Conservation (phyloP, 176 grass and related monocot species). For the Lolium rigidum region DNA sequence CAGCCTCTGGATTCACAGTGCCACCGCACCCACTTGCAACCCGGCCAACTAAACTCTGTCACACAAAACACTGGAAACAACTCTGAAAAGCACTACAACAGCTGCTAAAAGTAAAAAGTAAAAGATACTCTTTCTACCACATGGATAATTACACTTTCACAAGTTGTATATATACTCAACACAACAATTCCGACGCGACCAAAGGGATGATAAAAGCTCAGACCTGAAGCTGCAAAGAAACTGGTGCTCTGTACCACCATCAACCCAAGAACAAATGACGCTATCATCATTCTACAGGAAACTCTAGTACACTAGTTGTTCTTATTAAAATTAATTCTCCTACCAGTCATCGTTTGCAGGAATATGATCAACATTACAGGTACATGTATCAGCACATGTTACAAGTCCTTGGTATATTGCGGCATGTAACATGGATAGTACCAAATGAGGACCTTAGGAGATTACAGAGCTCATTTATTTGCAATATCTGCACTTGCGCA, state of each 20-base stretch:
- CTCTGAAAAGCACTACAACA: no score
- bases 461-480: background rate
- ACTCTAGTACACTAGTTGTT: background rate
- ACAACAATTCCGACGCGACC: no score
- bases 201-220: background rate
- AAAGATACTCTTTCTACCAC: no score
- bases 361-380: slow-evolving; percentile 8
- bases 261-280: background rate
- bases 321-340: background rate
- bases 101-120: no score
- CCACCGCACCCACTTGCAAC: no score
- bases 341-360: background rate
- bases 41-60: no score
- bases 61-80: no score
- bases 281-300: slow-evolving; percentile 15
- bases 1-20: no score
- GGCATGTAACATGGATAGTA: background rate
- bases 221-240: background rate
- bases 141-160: no score
- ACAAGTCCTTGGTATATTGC: background rate
- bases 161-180: no score
- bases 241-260: background rate
- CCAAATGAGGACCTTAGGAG: background rate
- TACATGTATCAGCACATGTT: background rate
- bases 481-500: background rate